Evolutionary conservation across 2,329 filamentous ascomycete species (phyloP), one percentile per base, ranked within the genome.

Genomic region (Didymella lethalis): DNA sequence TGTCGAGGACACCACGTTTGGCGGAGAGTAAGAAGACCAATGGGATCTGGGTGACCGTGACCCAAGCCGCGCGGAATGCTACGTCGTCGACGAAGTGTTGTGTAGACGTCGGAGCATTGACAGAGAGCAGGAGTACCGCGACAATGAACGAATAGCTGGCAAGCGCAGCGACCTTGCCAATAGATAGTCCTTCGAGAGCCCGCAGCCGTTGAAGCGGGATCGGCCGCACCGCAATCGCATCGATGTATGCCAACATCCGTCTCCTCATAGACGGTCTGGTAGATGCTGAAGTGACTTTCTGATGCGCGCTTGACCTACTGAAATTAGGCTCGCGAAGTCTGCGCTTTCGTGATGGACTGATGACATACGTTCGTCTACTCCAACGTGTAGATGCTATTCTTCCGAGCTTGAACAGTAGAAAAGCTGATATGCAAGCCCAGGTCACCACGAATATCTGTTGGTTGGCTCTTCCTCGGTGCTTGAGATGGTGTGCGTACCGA

Each of bases 31-130:
- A 57, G 41, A 68, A 71, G 28, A 70, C 62, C 0, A 74, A 49
- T 0, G 72, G 70, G 3, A 74, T 57, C 43, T 74, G 72, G 2
- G 66, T 64, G 2, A 74, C 32, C 2, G 70, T 69, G 20, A 72
- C 52, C 72, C 72, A 74, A 11, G 69, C 72, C 4, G 69, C 70
- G 23, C 72, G 67, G 36, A 73, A 73, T 7, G 68, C 69, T 16
- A 74, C 62, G 53, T 74, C 68, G 46, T 73, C 71, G 25, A 63
- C n/a, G 44, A 69, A 74, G 29, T 72, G 67, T 14, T 45, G 28
- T 1, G 68, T 69, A 0, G 66, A 58, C 2, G 48, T 36, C 3
- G 71, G 70, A 4, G 69, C 67, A 51, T 69, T 62, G 2, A 74
- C 68, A 14, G 59, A 59, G 2, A 67, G 44, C 3, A 72, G 56